phyloP scores from a whole-genome alignment of 176 grass and related monocot genomes.

The Aechmea fasciata region DNA sequence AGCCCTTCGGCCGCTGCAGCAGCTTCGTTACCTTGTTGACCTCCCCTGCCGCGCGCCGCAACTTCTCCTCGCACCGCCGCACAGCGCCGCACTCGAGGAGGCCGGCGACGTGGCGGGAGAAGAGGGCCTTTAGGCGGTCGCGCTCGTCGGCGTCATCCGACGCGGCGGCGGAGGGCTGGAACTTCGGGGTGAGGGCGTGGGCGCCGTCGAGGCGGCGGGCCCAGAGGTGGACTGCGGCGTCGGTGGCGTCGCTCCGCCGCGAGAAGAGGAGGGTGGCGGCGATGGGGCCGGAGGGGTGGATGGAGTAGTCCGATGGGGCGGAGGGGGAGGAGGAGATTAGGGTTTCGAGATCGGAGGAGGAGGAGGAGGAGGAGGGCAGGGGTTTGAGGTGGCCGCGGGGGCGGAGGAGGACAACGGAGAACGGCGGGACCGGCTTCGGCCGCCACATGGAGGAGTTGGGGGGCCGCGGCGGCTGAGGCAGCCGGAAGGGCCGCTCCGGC shows the following conservation, averaged over 20 bases:
- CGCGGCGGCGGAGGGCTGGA: constrained; percentile 2
- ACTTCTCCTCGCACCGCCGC: constrained; percentile 19
- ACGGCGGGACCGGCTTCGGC: constrained; percentile 1
- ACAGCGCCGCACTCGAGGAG: constrained; percentile 35
- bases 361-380: background rate
- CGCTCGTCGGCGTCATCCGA: constrained; percentile 19
- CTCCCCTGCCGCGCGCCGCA: constrained; percentile 14
- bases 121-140: constrained; percentile 36
- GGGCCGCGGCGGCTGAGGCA: constrained; percentile 14
- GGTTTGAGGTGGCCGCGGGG: background rate
- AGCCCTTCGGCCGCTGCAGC: constrained; percentile 7
- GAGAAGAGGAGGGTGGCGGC: constrained; percentile 39
- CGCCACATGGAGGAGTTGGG: constrained; percentile 6
- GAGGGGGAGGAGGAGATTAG: constrained; percentile 31
- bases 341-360: constrained; percentile 32
- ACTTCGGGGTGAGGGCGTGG: constrained; percentile 36
- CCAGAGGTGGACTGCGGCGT: constrained; percentile 51
- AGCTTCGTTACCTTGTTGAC: constrained; percentile 20
- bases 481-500: constrained; percentile 20
- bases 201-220: constrained; percentile 50
- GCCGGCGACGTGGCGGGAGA: constrained; percentile 33
- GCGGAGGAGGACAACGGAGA: constrained; percentile 34
- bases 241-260: constrained; percentile 28
- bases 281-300: constrained; percentile 26
- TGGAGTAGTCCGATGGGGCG: constrained; percentile 6